phyloP scores from a whole-genome alignment of 2,329 filamentous ascomycete genomes.

The Exophiala oligosperma region DNA sequence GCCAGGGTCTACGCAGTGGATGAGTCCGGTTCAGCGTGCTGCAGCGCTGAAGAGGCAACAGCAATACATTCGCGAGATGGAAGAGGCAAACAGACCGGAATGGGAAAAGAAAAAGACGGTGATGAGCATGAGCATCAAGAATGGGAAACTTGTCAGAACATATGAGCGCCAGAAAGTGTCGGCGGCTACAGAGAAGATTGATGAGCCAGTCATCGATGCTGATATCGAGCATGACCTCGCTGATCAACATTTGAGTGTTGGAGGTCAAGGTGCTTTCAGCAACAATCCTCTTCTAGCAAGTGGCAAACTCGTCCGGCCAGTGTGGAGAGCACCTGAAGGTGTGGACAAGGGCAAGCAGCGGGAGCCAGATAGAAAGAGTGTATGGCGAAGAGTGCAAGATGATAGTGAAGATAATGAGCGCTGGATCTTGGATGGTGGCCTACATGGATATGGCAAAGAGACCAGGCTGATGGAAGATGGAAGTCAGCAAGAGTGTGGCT shows the following conservation, averaged over 20 bases:
- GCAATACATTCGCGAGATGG: constrained; percentile 77
- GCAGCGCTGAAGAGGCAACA: constrained; percentile 83
- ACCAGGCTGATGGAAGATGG: constrained; percentile 25
- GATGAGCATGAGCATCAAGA: constrained; percentile 78
- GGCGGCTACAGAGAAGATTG: constrained; percentile 18
- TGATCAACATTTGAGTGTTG: constrained; percentile 24
- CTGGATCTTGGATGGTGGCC: constrained; percentile 48
- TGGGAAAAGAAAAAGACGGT: constrained; percentile 87
- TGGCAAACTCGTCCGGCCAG: constrained; percentile 45
- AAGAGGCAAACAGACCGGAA: constrained; percentile 80
- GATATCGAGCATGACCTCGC: constrained; percentile 32
- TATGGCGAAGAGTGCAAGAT: constrained; percentile 49
- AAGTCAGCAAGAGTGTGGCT: constrained; percentile 20
- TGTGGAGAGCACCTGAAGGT: constrained; percentile 43
- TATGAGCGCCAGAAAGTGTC: constrained; percentile 34
- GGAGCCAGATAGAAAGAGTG: constrained; percentile 35
- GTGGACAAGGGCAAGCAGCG: constrained; percentile 26
- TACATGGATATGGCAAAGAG: constrained; percentile 37
- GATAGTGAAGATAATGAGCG: constrained; percentile 48
- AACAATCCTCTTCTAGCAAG: constrained; percentile 45
- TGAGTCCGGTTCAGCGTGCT: constrained; percentile 77
- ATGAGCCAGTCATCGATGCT: constrained; percentile 25
- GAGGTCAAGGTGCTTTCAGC: constrained; percentile 40
- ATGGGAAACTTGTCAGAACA: constrained; percentile 69
- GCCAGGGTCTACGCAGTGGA: constrained; percentile 73